Percentiles rank a stretch among this genome's conserved stretches.
Conservation (phyloP, 2,329 filamentous ascomycete species). For the Aphanocladium album region DNA sequence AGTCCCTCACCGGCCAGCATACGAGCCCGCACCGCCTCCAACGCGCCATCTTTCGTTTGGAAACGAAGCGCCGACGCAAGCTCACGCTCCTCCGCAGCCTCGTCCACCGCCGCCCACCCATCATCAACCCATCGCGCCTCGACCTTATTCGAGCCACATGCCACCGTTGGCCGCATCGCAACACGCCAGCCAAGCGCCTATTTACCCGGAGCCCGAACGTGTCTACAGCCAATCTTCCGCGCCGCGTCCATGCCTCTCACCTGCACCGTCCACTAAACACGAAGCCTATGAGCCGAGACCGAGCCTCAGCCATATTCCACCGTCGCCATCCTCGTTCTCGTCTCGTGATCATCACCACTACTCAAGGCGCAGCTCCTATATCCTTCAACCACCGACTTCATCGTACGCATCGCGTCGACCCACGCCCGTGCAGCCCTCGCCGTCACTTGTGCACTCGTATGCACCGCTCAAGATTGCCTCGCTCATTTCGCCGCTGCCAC, state of each 20-base stretch:
- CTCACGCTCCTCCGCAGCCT: constrained; percentile 16
- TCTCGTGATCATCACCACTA: constrained; percentile 23
- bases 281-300: constrained; percentile 33
- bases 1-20: no score
- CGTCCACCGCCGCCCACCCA: constrained; percentile 23
- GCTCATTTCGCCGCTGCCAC: constrained; percentile 29
- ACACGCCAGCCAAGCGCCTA: constrained; percentile 34
- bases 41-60: constrained; percentile 31
- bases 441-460: constrained; percentile 30
- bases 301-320: constrained; percentile 31
- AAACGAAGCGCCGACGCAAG: constrained; percentile 23
- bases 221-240: constrained; percentile 29
- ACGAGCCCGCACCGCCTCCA: constrained; percentile 25
- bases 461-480: constrained; percentile 34
- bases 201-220: constrained; percentile 36
- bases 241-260: constrained; percentile 27
- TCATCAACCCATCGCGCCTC: constrained; percentile 29
- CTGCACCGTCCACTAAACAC: constrained; percentile 26
- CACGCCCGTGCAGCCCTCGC: constrained; percentile 21
- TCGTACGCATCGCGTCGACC: constrained; percentile 23
- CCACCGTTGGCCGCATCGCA: constrained; percentile 23
- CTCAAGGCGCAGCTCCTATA: constrained; percentile 27
- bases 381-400: constrained; percentile 20
- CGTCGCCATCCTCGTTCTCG: constrained; percentile 32
- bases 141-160: constrained; percentile 8